A percentile compares a stretch with the other conserved stretches of the same genome.
phyloP scores from a whole-genome alignment of 345 rosid species.

The Acer saccharum region DNA sequence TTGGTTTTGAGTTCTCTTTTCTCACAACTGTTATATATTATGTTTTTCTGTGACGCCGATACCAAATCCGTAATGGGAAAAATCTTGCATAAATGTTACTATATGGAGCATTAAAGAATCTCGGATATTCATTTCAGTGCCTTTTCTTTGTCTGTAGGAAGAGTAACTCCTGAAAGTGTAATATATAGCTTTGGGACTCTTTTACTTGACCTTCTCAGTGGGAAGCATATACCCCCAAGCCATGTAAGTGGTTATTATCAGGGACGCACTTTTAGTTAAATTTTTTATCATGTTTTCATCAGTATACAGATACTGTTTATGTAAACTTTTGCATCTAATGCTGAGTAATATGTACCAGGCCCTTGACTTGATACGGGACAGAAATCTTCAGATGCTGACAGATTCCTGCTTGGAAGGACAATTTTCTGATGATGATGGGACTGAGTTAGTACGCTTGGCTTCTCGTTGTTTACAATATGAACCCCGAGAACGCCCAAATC shows the following conservation, averaged over 20 bases:
- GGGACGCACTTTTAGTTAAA: background rate
- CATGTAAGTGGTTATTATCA: conserved; percentile 57
- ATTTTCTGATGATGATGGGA: conserved; percentile 76
- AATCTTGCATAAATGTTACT: background rate
- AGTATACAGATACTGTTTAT: background rate
- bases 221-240: conserved; percentile 95
- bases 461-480: conserved; percentile 93
- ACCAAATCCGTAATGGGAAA: background rate
- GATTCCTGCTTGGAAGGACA: conserved; percentile 98
- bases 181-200: conserved; percentile 96
- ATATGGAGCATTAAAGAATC: background rate
- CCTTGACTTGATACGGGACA: conserved; percentile 87
- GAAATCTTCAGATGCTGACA: conserved; percentile 80
- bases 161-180: conserved; percentile 93
- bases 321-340: conserved; percentile 8
- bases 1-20: conserved; percentile 9
- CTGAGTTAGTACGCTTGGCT: conserved; percentile 89
- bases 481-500: conserved; percentile 89
- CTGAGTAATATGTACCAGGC: conserved; percentile 53
- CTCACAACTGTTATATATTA: background rate
- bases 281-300: background rate
- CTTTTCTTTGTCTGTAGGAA: conserved; percentile 46
- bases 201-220: conserved; percentile 94
- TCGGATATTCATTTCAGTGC: background rate
- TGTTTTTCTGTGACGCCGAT: background rate